Percentiles rank a stretch among this genome's conserved stretches.
Conservation (phyloP, 768 basidiomycete genomes). For the Rossbeevera mucosa region DNA sequence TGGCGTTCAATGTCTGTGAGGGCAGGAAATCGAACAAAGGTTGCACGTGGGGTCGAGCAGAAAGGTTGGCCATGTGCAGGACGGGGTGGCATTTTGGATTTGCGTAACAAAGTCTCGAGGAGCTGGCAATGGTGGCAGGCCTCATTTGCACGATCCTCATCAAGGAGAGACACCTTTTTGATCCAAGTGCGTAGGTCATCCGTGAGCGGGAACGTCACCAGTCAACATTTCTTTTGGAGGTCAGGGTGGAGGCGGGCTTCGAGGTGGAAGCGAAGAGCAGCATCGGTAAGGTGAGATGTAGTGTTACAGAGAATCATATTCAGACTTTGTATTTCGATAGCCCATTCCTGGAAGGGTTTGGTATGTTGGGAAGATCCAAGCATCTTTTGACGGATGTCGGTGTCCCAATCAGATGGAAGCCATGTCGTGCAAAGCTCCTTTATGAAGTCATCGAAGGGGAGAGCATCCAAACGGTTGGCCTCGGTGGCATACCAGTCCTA, state of each 20-base stretch:
- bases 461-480: neutral
- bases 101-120: no score
- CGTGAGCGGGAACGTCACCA: neutral
- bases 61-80: no score
- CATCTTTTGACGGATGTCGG: neutral
- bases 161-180: neutral
- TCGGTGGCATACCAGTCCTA: constrained; percentile 6
- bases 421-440: neutral
- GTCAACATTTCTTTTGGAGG: neutral
- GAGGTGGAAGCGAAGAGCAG: constrained; percentile 7
- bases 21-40: no score
- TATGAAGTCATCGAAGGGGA: constrained; percentile 1
- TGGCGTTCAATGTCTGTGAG: no score
- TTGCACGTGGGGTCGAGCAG: no score
- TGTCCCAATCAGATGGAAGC: constrained; percentile 8
- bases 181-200: neutral
- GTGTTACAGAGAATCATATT: no score
- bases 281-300: constrained; percentile 6
- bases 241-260: constrained; percentile 13
- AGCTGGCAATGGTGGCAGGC: no score
- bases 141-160: neutral
- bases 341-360: no score
- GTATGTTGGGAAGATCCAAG: no score
- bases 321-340: no score
- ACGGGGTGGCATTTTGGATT: no score